Percentiles rank a stretch among this genome's conserved stretches.
Evolutionary conservation across 2,329 filamentous ascomycete species (phyloP).

Genomic region (Chaetoscypha palmicola): DNA sequence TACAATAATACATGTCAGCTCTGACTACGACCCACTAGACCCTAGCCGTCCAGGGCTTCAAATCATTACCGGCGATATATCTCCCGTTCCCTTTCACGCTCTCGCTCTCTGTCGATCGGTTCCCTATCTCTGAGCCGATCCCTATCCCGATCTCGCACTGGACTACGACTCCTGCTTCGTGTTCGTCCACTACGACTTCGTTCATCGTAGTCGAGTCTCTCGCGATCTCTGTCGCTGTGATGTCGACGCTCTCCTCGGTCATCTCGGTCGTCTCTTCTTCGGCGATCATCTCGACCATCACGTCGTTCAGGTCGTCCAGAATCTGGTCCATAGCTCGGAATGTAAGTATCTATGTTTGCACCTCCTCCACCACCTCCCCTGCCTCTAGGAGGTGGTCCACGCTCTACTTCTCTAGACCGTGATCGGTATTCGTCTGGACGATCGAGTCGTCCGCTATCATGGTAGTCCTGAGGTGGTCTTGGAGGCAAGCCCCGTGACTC

Average conservation of each 20-base stretch:
- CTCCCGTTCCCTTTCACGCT: slow-evolving; percentile 10
- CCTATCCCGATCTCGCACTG: slow-evolving; percentile 31
- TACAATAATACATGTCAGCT: not conserved
- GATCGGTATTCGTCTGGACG: slow-evolving; percentile 37
- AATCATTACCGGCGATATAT: slow-evolving; percentile 20
- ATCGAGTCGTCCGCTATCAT: slow-evolving; percentile 27
- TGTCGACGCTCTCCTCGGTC: slow-evolving; percentile 34
- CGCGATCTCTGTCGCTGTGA: slow-evolving; percentile 9
- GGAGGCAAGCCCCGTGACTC: slow-evolving; percentile 27
- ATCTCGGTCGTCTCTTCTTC: slow-evolving; percentile 20
- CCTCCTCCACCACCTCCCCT: slow-evolving; percentile 9
- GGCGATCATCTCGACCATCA: slow-evolving; percentile 33
- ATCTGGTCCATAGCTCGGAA: slow-evolving; percentile 40
- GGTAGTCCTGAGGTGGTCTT: slow-evolving; percentile 26
- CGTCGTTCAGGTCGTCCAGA: slow-evolving; percentile 30
- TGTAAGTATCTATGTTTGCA: slow-evolving; percentile 41
- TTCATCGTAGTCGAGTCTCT: slow-evolving; percentile 2
- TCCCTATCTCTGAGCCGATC: slow-evolving; percentile 38
- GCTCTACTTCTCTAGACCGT: slow-evolving; percentile 32
- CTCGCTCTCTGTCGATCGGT: slow-evolving; percentile 21
- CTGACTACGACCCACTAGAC: not conserved
- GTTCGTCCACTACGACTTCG: slow-evolving; percentile 8
- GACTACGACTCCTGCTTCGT: slow-evolving; percentile 41
- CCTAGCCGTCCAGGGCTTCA: not conserved
- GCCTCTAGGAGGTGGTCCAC: slow-evolving; percentile 18